Percentiles rank a stretch among this genome's conserved stretches.
These are phyloP conservation scores for Colletotrichum scovillei DNA, from an alignment of 2,329 filamentous ascomycete species.

Conservation along the genomic window DNA sequence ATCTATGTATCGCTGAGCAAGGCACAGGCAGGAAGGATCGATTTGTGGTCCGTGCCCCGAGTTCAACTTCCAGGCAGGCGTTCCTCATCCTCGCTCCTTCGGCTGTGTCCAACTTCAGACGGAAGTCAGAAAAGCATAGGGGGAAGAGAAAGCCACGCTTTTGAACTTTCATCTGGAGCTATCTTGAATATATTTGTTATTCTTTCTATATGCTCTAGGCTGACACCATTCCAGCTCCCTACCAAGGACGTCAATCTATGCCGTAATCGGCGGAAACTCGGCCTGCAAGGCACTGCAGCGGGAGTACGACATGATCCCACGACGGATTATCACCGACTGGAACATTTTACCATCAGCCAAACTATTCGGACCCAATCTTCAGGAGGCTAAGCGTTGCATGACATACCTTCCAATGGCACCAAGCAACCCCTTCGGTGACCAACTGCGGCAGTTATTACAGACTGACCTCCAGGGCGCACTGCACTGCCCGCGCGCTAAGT, in stretches of 20 bases:
- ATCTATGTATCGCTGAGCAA: fast-evolving
- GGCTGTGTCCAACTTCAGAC: neutral
- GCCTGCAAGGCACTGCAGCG: neutral
- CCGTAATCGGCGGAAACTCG: neutral
- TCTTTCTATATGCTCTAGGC: neutral
- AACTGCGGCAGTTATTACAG: neutral
- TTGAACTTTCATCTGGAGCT: neutral
- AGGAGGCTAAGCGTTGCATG: neutral
- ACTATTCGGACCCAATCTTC: neutral
- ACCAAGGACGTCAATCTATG: neutral
- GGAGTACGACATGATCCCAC: neutral
- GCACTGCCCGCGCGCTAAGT: slow-evolving; percentile 7
- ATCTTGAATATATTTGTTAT: no score
- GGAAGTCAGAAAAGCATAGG: neutral
- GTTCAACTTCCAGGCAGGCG: neutral
- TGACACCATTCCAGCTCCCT: neutral
- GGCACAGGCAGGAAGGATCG: no score
- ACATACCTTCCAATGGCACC: neutral
- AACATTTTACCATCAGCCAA: neutral
- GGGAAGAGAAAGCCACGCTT: neutral
- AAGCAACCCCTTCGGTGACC: neutral
- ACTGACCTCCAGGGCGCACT: neutral
- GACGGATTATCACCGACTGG: neutral
- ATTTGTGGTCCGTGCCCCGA: neutral
- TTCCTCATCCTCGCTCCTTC: neutral